Conservation (phyloP, 2,329 filamentous ascomycete genomes). For the Fusarium longipes region DNA sequence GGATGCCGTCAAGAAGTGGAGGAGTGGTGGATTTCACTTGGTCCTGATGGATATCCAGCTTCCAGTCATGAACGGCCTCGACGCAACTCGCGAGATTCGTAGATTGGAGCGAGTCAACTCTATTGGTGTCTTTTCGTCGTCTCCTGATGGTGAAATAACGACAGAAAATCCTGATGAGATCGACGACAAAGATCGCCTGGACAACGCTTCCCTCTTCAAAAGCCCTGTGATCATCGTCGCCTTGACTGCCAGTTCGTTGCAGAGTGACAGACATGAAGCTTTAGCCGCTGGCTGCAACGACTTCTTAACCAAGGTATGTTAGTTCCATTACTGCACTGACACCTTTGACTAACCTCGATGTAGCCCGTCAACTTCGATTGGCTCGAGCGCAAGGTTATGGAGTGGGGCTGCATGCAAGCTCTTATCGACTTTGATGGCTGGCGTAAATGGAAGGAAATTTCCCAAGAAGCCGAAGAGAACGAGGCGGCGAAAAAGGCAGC, state of each 20-base stretch:
- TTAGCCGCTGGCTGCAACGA: slow-evolving; percentile 97
- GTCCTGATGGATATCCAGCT: slow-evolving; percentile 99
- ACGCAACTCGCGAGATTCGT: slow-evolving; percentile 94
- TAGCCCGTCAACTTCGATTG: slow-evolving; percentile 97
- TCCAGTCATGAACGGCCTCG: slow-evolving; percentile 94
- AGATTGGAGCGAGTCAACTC: slow-evolving; percentile 89
- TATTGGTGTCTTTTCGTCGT: slow-evolving; percentile 89
- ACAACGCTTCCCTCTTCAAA: slow-evolving; percentile 81
- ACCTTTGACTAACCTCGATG: slow-evolving; percentile 22
- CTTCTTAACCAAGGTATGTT: slow-evolving; percentile 90
- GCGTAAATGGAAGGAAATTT: slow-evolving; percentile 95
- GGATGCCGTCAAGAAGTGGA: slow-evolving; percentile 94
- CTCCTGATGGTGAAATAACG: slow-evolving; percentile 62
- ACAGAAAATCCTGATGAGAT: slow-evolving; percentile 60
- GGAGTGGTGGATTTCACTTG: slow-evolving; percentile 89
- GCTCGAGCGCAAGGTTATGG: slow-evolving; percentile 97
- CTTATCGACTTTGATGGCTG: slow-evolving; percentile 98
- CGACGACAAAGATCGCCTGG: slow-evolving; percentile 75
- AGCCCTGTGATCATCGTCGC: slow-evolving; percentile 98
- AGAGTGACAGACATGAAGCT: slow-evolving; percentile 95
- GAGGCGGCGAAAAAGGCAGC: slow-evolving; percentile 57
- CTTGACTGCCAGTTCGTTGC: slow-evolving; percentile 90
- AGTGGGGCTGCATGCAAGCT: slow-evolving; percentile 99
- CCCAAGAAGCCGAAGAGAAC: slow-evolving; percentile 58
- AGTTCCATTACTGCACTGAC: slow-evolving; percentile 44